phyloP scores from a whole-genome alignment of 1,284 basidiomycete species.

The Leccinum fuscescens region DNA sequence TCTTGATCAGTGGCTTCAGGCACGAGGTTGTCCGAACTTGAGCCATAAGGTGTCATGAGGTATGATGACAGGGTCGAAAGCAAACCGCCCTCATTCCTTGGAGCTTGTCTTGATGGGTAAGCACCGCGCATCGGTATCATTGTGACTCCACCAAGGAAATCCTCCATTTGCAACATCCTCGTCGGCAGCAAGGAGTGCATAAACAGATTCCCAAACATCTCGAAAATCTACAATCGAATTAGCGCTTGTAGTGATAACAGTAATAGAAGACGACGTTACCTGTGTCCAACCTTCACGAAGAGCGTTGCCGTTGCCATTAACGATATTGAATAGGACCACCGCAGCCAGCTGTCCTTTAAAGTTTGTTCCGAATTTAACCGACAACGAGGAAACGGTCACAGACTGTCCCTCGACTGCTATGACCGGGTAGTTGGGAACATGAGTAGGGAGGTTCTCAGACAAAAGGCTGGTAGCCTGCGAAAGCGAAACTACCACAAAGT shows the following conservation, averaged over 20 bases:
- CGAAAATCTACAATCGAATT: constrained; percentile 73
- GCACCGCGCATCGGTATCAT: constrained; percentile 85
- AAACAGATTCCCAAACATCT: constrained; percentile 97
- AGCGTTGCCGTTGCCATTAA: constrained; percentile 94
- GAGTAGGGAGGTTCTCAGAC: constrained; percentile 69
- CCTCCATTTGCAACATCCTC: constrained; percentile 93
- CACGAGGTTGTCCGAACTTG: constrained; percentile 67
- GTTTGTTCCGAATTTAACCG: constrained; percentile 92
- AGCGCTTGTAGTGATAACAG: constrained; percentile 1
- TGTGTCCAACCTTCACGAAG: constrained; percentile 93
- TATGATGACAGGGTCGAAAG: constrained; percentile 95
- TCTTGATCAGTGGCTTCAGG: constrained; percentile 87
- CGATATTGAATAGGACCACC: constrained; percentile 96
- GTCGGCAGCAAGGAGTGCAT: constrained; percentile 87
- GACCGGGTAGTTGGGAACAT: constrained; percentile 82
- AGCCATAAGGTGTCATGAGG: constrained; percentile 89
- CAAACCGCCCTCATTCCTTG: constrained; percentile 83
- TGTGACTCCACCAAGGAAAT: constrained; percentile 87
- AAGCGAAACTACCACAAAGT: constrained; percentile 91
- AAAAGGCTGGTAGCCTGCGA: constrained; percentile 85
- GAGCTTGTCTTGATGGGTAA: constrained; percentile 62
- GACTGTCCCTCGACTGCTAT: constrained; percentile 92
- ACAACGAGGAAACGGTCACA: constrained; percentile 88
- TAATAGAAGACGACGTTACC: constrained; percentile 41
- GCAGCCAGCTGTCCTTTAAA: constrained; percentile 96